Evolutionary conservation across 345 rosid species (phyloP).

Genomic region (Eucalyptus viminalis): DNA sequence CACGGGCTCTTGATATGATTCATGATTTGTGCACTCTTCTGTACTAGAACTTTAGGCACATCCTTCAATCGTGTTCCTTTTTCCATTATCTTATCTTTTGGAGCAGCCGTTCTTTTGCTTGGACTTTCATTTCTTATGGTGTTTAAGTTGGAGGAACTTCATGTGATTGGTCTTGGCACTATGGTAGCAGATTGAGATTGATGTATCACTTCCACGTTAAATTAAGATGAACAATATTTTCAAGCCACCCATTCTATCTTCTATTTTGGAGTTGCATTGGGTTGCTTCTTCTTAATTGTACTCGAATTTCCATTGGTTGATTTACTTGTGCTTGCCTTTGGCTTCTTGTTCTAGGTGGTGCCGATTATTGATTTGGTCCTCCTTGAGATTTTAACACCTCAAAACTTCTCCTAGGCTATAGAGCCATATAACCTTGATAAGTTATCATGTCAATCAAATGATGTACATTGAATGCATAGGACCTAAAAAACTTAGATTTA

Average conservation of each 20-base stretch:
- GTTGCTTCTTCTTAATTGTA: neutral
- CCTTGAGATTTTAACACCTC: neutral
- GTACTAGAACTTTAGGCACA: neutral
- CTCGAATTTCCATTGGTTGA: neutral
- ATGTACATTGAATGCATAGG: neutral
- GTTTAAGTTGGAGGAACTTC: neutral
- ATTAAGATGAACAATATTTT: neutral
- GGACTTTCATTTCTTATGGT: neutral
- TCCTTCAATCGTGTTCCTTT: neutral
- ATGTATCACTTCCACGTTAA: neutral
- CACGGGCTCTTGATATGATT: neutral
- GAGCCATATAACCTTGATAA: neutral
- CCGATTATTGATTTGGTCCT: neutral
- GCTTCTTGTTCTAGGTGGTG: neutral
- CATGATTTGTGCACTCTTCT: neutral
- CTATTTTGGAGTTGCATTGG: neutral
- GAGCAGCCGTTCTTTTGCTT: neutral
- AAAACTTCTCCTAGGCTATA: neutral
- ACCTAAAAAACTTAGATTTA: neutral
- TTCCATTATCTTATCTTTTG: neutral
- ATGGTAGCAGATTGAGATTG: neutral
- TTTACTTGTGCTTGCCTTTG: neutral
- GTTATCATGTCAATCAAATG: neutral
- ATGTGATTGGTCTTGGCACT: neutral
- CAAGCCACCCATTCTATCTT: neutral